Evolutionary conservation across 129 eudicot species (phyloP).

Genomic region (Flaveria bidentis): DNA sequence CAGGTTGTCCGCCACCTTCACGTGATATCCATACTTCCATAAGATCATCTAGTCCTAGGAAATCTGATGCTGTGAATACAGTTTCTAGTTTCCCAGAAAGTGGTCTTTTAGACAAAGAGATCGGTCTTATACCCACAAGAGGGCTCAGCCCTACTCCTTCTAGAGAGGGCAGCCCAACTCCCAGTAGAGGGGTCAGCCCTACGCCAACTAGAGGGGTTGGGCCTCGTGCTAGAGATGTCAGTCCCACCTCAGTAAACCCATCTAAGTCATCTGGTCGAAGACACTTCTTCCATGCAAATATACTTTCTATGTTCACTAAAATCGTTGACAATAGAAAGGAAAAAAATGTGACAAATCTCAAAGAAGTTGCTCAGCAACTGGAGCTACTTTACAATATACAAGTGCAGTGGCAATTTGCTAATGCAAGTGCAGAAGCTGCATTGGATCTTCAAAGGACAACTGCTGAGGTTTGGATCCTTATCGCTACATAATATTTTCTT

Average conservation of each 20-base stretch:
- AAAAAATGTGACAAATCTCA: conserved; percentile 45
- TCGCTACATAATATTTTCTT: background rate
- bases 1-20: no score
- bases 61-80: no score
- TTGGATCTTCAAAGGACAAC: conserved; percentile 47
- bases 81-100: no score
- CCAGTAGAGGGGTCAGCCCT: conserved; percentile 35
- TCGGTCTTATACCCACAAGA: background rate
- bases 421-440: conserved; percentile 56
- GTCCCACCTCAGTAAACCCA: conserved; percentile 46
- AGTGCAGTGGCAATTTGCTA: conserved; percentile 80
- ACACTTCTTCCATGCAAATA: conserved; percentile 47
- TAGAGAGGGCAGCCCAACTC: conserved; percentile 38
- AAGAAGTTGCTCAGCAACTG: conserved; percentile 58
- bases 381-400: conserved; percentile 66
- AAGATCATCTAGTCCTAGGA: no score
- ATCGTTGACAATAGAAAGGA: conserved; percentile 59
- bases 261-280: conserved; percentile 54
- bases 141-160: conserved; percentile 45
- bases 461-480: conserved; percentile 61
- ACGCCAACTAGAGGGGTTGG: conserved; percentile 49
- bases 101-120: no score
- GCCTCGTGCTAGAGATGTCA: conserved; percentile 50
- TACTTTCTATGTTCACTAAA: conserved; percentile 63
- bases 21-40: no score